phyloP scores from a whole-genome alignment of 495 filamentous ascomycete genomes.

The Rhypophila decipiens region DNA sequence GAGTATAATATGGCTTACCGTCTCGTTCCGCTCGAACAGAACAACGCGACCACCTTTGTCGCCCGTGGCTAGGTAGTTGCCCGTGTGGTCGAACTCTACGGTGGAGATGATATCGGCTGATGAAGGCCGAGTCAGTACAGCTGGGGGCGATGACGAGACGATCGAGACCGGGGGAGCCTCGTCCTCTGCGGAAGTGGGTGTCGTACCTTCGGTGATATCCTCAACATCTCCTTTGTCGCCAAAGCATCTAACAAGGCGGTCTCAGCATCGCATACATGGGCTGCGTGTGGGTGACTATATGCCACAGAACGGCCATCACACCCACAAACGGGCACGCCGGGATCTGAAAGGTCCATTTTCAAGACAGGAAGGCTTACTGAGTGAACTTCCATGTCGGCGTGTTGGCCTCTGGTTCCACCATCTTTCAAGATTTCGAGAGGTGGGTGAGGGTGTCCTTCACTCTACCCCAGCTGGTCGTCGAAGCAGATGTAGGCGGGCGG shows the following conservation, averaged over 20 bases:
- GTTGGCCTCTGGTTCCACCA: slow-evolving; percentile 93
- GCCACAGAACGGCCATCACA: neutral
- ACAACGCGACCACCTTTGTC: slow-evolving; percentile 97
- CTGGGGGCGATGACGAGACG: slow-evolving; percentile 1
- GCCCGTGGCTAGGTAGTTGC: slow-evolving; percentile 95
- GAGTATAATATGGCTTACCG: slow-evolving; percentile 48
- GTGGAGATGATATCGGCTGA: slow-evolving; percentile 98
- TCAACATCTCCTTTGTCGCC: slow-evolving; percentile 99
- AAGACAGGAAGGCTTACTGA: slow-evolving; percentile 61
- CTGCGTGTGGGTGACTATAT: neutral
- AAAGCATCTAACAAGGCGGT: slow-evolving; percentile 66
- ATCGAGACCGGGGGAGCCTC: neutral
- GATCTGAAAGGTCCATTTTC: neutral
- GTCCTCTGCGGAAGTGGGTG: neutral
- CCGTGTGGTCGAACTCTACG: slow-evolving; percentile 97
- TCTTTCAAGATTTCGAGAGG: slow-evolving; percentile 47
- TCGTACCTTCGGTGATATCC: slow-evolving; percentile 96
- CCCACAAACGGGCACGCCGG: neutral
- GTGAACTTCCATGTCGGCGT: slow-evolving; percentile 99
- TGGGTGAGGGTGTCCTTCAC: slow-evolving; percentile 16
- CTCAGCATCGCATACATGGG: neutral
- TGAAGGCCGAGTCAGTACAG: slow-evolving; percentile 19
- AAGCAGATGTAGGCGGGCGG: slow-evolving; percentile 12
- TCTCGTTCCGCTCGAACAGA: slow-evolving; percentile 95
- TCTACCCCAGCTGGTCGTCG: slow-evolving; percentile 19